Conservation (phyloP, 768 basidiomycete genomes). For the Russula vinacea region DNA sequence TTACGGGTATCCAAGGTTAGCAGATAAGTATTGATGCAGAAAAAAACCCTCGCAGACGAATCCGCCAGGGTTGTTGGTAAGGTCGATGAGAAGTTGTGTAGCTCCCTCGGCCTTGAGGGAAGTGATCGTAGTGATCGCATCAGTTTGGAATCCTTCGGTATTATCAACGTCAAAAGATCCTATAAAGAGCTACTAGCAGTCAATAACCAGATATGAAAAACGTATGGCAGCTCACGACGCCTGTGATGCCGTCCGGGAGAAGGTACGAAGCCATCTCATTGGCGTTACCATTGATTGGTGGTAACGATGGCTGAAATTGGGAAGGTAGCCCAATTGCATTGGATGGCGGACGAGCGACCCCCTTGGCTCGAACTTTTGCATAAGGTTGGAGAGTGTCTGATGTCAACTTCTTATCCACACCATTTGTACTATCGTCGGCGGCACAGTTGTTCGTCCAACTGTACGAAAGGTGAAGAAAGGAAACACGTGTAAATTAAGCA, state of each 20-base stretch:
- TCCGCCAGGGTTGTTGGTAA: slow-evolving; percentile 61
- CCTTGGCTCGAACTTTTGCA: slow-evolving; percentile 32
- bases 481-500: background rate
- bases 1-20: slow-evolving; percentile 52
- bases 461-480: slow-evolving; percentile 4
- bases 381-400: background rate
- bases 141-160: slow-evolving; percentile 47
- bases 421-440: slow-evolving; percentile 50
- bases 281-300: slow-evolving; percentile 44
- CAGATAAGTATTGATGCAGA: slow-evolving; percentile 57
- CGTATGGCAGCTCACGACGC: slow-evolving; percentile 45
- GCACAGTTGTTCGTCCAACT: slow-evolving; percentile 64
- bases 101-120: slow-evolving; percentile 50
- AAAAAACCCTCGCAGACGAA: slow-evolving; percentile 63
- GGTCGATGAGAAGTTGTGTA: slow-evolving; percentile 52
- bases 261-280: slow-evolving; percentile 57
- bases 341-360: slow-evolving; percentile 41
- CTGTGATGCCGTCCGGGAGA: slow-evolving; percentile 56
- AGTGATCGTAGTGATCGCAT: slow-evolving; percentile 45
- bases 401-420: slow-evolving; percentile 42
- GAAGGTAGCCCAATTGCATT: slow-evolving; percentile 48
- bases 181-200: slow-evolving; percentile 50
- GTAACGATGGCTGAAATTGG: slow-evolving; percentile 49
- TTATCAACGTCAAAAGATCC: slow-evolving; percentile 53
- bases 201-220: slow-evolving; percentile 5